Evolutionary conservation across 2,329 filamentous ascomycete genomes (phyloP).

Genomic region (Lasiodiplodia gonubiensis): DNA sequence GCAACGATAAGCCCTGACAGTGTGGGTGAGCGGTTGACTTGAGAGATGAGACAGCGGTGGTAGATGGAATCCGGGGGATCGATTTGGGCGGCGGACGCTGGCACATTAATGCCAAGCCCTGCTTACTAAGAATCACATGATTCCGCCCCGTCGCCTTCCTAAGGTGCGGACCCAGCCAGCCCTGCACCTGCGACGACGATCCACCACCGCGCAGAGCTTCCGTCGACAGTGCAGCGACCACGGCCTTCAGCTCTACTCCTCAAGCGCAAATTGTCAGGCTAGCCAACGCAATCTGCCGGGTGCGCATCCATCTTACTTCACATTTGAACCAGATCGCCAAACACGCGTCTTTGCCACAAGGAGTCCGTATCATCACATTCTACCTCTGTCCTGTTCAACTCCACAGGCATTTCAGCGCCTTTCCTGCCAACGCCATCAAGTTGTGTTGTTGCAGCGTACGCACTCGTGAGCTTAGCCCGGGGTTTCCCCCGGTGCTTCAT

Average conservation of each 20-base stretch:
- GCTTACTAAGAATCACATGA: background rate
- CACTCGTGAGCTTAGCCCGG: background rate
- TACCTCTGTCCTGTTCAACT: background rate
- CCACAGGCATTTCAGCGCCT: background rate
- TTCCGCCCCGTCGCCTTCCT: background rate
- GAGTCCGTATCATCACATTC: background rate
- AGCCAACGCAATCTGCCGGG: background rate
- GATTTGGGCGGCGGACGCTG: conserved; percentile 19
- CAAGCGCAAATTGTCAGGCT: background rate
- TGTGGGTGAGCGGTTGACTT: background rate
- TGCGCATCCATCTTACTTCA: background rate
- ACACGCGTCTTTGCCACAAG: background rate
- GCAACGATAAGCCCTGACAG: background rate
- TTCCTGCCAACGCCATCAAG: background rate
- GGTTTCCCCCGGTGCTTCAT: background rate
- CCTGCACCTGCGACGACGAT: conserved; percentile 14
- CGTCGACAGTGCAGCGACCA: background rate
- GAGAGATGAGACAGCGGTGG: background rate
- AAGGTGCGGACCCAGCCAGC: background rate
- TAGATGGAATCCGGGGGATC: conserved; percentile 20
- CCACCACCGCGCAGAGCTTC: background rate
- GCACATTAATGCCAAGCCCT: background rate
- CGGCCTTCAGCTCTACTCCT: background rate
- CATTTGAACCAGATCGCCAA: background rate
- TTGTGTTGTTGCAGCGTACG: background rate